Evolutionary conservation across 495 filamentous ascomycete species (phyloP).

Genomic region (Aspergillus egyptiacus): DNA sequence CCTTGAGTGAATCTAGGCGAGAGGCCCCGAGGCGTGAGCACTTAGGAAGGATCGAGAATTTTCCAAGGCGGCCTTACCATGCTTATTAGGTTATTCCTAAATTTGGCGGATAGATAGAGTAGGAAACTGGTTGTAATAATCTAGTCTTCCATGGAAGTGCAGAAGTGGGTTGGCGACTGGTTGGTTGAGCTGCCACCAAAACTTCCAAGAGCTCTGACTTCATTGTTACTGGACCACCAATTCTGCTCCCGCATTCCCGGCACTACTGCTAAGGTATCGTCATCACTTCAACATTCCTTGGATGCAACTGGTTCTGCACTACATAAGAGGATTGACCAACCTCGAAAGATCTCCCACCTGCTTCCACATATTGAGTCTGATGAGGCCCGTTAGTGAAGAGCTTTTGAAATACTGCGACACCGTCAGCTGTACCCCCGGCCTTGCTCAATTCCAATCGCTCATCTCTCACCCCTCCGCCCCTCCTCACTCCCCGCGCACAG

Average conservation of each 20-base stretch:
- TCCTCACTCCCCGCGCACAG: constrained; percentile 6
- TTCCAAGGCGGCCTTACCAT: background rate
- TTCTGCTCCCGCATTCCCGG: constrained; percentile 8
- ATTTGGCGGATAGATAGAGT: background rate
- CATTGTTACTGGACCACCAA: constrained; percentile 15
- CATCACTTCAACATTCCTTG: constrained; percentile 13
- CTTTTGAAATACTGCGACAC: too few species aligned
- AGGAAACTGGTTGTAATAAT: too few species aligned
- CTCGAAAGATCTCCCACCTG: background rate
- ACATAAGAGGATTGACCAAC: constrained; percentile 1
- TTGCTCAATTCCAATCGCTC: constrained; percentile 6
- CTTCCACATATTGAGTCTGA: constrained; percentile 9
- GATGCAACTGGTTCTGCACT: constrained; percentile 2
- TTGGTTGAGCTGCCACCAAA: constrained; percentile 6
- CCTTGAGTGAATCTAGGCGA: too few species aligned
- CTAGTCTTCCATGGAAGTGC: constrained; percentile 4
- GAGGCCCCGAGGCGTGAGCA: too few species aligned
- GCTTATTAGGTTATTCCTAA: too few species aligned
- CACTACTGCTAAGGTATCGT: constrained; percentile 12
- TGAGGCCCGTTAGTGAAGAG: constrained; percentile 27
- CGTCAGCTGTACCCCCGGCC: too few species aligned
- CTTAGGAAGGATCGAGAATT: background rate
- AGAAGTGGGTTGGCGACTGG: constrained; percentile 5
- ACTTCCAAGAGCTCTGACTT: constrained; percentile 14
- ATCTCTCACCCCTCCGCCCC: constrained; percentile 8